Evolutionary conservation across 2,329 filamentous ascomycete genomes (phyloP), one percentile per base, ranked within the genome.

Genomic region (Metarhizium guizhouense): DNA sequence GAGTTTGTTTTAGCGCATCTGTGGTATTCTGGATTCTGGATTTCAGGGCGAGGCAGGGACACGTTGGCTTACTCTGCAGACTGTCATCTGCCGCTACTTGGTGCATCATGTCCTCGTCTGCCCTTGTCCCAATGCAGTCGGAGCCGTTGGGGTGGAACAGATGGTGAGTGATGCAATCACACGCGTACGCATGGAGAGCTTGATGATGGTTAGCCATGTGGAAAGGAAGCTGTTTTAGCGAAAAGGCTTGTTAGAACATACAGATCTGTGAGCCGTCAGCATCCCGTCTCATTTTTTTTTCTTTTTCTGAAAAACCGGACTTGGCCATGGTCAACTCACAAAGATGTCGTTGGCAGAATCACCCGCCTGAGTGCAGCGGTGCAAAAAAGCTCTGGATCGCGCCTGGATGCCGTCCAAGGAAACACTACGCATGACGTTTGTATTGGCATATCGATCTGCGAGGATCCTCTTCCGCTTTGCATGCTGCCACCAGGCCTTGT

Each of bases 11-110:
- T 38, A 66, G 62, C 25, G 8, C n/a, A 18, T 7, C 7, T 25
- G 25, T 25, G 3, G 25, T 25, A 25, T 29, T 50, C n/a, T 45
- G 6, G 8, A 14, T 11, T 16, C 11, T 10, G 16, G n/a, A 4
- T 45, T 20, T 45, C n/a, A 45, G 16, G 42, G 6, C 25, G 14
- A 18, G 3, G 16, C 8, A 32, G 4, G 8, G 38, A 16, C 7
- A 29, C 13, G 5, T 14, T n/a, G 18, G 29, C 45, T 54, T 62
- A 86, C 84, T 84, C 64, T 85, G 81, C 8, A 88, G 70, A 62
- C 83, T 87, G 60, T 85, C 78, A 58, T 88, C 84, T 57, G 84
- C 83, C 0, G 84, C 82, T 3, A 87, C 76, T 63, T 88, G 82
- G 55, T 82, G 77, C 85, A 88, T 87, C 67, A 88, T 79, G 14